These are phyloP conservation scores for Cutaneotrichosporon arboriforme DNA, from an alignment of 1,284 basidiomycete genomes.

Conservation along the genomic window DNA sequence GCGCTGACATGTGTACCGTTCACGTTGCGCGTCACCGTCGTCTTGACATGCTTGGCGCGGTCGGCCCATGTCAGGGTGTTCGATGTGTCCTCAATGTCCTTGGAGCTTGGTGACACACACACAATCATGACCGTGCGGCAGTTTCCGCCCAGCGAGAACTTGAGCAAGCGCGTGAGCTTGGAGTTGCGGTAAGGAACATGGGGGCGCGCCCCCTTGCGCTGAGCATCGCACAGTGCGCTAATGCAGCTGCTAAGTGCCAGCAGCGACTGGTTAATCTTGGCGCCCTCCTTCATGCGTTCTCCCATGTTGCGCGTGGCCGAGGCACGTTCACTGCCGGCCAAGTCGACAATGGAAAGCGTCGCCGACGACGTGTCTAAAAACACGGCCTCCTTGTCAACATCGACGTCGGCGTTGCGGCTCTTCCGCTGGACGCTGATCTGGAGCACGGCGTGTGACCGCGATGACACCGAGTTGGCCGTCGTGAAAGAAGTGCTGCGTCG, in stretches of 20 bases:
- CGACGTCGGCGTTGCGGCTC: slow-evolving; percentile 50
- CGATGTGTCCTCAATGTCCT: slow-evolving; percentile 94
- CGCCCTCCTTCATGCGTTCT: slow-evolving; percentile 93
- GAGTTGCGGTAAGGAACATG: slow-evolving; percentile 95
- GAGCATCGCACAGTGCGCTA: slow-evolving; percentile 78
- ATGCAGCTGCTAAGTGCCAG: slow-evolving; percentile 94
- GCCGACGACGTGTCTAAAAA: slow-evolving; percentile 66
- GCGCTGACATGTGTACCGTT: slow-evolving; percentile 89
- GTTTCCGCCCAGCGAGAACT: slow-evolving; percentile 93
- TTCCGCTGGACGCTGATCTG: slow-evolving; percentile 86
- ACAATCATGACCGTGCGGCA: slow-evolving; percentile 99
- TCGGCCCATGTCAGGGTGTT: slow-evolving; percentile 95
- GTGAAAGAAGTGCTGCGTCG: slow-evolving; percentile 87
- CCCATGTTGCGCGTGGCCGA: slow-evolving; percentile 93
- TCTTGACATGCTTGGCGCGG: slow-evolving; percentile 93
- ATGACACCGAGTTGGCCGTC: slow-evolving; percentile 88
- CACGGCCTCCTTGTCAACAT: slow-evolving; percentile 33
- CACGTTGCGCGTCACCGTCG: slow-evolving; percentile 81
- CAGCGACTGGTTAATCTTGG: slow-evolving; percentile 95
- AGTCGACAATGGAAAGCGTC: slow-evolving; percentile 90
- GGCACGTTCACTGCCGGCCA: slow-evolving; percentile 91
- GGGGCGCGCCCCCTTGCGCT: slow-evolving; percentile 65
- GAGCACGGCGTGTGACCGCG: slow-evolving; percentile 90
- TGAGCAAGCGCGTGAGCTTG: slow-evolving; percentile 90
- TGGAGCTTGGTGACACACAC: slow-evolving; percentile 86